Evolutionary conservation across 371 early-diverging fungal genomes (phyloP), one percentile per base, ranked within the genome.

Genomic region (Blastocladiella emersonii): DNA sequence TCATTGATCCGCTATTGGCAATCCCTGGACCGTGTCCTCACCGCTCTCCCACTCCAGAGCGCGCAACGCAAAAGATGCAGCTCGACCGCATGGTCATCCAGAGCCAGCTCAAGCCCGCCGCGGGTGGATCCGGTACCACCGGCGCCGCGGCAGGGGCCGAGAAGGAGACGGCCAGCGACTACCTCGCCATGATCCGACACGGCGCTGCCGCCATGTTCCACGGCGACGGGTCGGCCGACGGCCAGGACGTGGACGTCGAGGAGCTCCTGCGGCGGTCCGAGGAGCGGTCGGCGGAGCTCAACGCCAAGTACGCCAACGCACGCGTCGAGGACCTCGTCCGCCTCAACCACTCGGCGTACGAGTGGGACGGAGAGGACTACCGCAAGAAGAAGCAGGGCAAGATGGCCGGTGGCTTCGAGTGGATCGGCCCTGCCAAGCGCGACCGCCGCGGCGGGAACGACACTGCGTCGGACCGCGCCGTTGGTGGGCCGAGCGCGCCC

Each of bases 61-160:
- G 91, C 61, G 97, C 98, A 23, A 88, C 95, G 37, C 92, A 93
- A 73, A 99, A 99, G 76, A 79, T 98, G 56, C 87, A 94, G 34
- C 78, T 99, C 36, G 99, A 99, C 72, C 93, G 98, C 73, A 77
- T 98, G 49, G 95, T 99, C 39, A 95, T 99, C 69, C 98, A 99
- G 71, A 13, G 34, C 17, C 41, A 41, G 19, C 13, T 41, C 41
- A 41, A 41, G 41, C 19, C 19, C 41, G 41, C n/a, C n/a, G n/a
- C n/a, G n/a, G n/a, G n/a, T n/a, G n/a, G 41, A 1, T 93, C 93
- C 69, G 92, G 93, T 2, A 85, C 90, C 30, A 74, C 81, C 73
- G 66, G 65, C 48, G 73, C 72, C 64, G 66, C n/a, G n/a, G n/a
- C n/a, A n/a, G n/a, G n/a, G n/a, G n/a, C 69, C 56, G 76, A 78